Base-by-base conservation (phyloP, 345 rosid species). In the Gynandropsis gynandra region DNA sequence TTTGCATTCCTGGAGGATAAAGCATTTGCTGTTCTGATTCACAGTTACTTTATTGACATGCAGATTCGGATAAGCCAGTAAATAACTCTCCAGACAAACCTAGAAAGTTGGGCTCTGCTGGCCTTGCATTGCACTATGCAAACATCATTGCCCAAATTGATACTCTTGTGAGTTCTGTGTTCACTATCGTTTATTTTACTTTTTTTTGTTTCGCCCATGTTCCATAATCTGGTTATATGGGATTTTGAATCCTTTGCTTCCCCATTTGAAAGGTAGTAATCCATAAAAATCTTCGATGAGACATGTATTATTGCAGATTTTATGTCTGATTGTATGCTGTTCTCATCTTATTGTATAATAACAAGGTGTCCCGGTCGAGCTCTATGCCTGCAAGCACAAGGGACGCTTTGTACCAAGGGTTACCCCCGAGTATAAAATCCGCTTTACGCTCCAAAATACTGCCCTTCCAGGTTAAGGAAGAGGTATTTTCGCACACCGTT, bases 71-170 rank as follows among this genome's bases (percentile, higher is more conserved):
- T 53, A 74, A 24, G 59, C 73, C 80, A 16, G 44, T 54, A 21
- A 78, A 70, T 67, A 65, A 68, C 56, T 63, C 65, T 13, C 34
- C 53, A 20, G 75, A 13, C 68, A 64, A 61, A n/a, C n/a, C n/a
- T 71, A 80, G 58, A 50, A 85, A 78, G 64, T 57, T 93, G 75
- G 99, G 99, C 2, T 68, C 89, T 16, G 95, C 95, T 52, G 95
- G 97, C 57, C 95, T 93, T 56, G 95, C 99, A 9, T 75, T 93
- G 76, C 99, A 93, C 69, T 93, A 93, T 54, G 97, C 99, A 47
- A 93, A 88, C 69, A 85, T 93, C 29, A 76, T 93, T 16, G 70
- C 96, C 52, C 99, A 88, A 71, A 83, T 85, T 24, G 99, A 88
- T 65, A 81, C 90, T 65, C 88, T 85, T 67, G 99, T 93, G 76